Base-by-base conservation (phyloP, 2,329 filamentous ascomycete species). In the Talaromyces sp. region DNA sequence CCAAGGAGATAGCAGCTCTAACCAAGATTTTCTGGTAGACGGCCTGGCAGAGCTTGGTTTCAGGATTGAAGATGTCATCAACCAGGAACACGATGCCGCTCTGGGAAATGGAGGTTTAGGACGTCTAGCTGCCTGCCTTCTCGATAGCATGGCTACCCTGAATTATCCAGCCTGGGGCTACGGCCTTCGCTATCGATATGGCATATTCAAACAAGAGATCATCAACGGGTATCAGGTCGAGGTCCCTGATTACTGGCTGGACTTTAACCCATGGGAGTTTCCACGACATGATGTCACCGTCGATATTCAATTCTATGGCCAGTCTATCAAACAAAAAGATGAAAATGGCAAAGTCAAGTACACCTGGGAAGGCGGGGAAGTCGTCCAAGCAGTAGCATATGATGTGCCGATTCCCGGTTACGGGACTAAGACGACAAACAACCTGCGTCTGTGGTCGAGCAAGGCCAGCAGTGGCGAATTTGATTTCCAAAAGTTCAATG, bases 401-500 rank as follows among this genome's bases (percentile, higher is more conserved):
- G 95, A 99, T 76, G 91, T 97, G 49, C 86, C 87, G 63, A 91
- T 98, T 67, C 95, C 95, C 21, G 95, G 95, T 10, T 98, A 92
- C 73, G 87, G 86, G 64, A 99, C 95, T 0, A 81, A 86, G 8
- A 93, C 93, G 11, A 97, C 93, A 68, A 99, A 99, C 82, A 99
- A 99, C 78, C 82, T 99, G 64, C 89, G 95, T 63, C 83, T 99
- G 43, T 99, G 95, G 95, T 96, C 92, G 51, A 97, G 92, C 82
- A 97, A 97, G 78, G 93, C 95, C 50, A 93, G 93, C 52, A 93
- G 91, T 68, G 95, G 95, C 66, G 95, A 99, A 76, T 99, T 99
- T 66, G 93, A 99, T 79, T 99, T 99, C 79, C 93, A 97, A 72
- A 98, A 98, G 75, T 99, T 99, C 86, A 99, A 99, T 79, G 95